These are phyloP conservation scores for Pythium phragmiticola DNA, from an alignment of 352 stramenopile genomes.

Conservation along the genomic window DNA sequence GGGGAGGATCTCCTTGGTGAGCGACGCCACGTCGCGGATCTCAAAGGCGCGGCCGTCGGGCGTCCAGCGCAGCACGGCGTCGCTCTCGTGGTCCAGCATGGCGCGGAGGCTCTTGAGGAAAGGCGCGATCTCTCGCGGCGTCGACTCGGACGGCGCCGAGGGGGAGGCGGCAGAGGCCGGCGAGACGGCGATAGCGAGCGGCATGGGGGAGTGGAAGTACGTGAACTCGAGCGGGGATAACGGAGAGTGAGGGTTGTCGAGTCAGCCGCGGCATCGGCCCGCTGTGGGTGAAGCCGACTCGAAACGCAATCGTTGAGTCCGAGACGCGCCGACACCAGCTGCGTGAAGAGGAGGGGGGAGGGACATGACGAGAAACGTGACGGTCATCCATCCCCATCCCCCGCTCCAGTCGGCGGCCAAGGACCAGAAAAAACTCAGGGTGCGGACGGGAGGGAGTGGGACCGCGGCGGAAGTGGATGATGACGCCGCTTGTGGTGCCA, in stretches of 20 bases:
- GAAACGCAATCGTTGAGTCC: no score
- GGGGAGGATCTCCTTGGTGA: slow-evolving; percentile 57
- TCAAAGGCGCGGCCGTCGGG: slow-evolving; percentile 32
- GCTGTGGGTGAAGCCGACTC: no score
- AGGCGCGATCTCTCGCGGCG: slow-evolving; percentile 11
- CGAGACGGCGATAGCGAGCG: background rate
- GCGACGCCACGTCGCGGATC: slow-evolving; percentile 33
- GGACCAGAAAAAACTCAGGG: background rate
- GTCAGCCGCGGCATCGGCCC: background rate
- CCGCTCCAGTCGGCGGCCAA: background rate
- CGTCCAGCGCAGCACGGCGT: slow-evolving; percentile 29
- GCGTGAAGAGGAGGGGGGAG: background rate
- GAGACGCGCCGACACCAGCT: background rate
- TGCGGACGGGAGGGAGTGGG: no score
- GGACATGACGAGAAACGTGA: background rate
- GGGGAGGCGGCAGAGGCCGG: no score
- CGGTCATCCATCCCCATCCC: background rate
- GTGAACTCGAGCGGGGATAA: background rate
- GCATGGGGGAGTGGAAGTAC: background rate
- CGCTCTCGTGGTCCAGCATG: slow-evolving; percentile 51
- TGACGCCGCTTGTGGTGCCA: no score
- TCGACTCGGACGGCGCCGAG: background rate
- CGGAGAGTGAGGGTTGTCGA: background rate
- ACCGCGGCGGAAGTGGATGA: no score
- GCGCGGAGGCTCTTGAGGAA: slow-evolving; percentile 49